Evolutionary conservation across 2,329 filamentous ascomycete genomes (phyloP), one percentile per base, ranked within the genome.

Genomic region (Arthrobotrys iridis): DNA sequence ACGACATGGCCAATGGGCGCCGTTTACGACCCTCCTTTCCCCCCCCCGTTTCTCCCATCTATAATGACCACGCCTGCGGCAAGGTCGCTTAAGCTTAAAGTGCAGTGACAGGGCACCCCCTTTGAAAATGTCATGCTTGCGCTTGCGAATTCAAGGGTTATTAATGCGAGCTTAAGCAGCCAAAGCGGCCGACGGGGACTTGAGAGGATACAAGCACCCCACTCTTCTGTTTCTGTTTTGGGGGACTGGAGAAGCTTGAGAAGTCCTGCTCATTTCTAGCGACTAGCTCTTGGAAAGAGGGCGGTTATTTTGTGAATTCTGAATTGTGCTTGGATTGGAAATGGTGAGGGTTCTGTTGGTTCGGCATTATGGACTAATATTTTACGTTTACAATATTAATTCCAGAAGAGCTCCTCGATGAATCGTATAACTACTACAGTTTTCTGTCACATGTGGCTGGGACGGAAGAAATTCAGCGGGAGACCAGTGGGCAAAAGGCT

Each of bases 41-140:
- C n/a, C n/a, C n/a, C n/a, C n/a, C n/a, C n/a, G n/a, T n/a, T n/a
- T n/a, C n/a, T n/a, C n/a, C n/a, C n/a, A n/a, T n/a, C n/a, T n/a
- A n/a, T n/a, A n/a, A n/a, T n/a, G n/a, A n/a, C n/a, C n/a, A 55
- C 60, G 26, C 43, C 68, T 74, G 70, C 70, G 70, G 70, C 62
- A 74, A 67, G 59, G 68, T 74, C 70, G 70, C 70, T 74, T 74
- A 74, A 66, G 52, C 62, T 62, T 66, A 60, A 66, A 62, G 33
- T 60, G 58, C 70, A 60, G 45, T 60, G 70, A 55, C 45, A 33
- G 46, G 18, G 52, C 22, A 11, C 15, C 18, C 13, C 18, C 28
- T 26, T 45, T n/a, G n/a, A n/a, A n/a, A n/a, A n/a, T n/a, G n/a
- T n/a, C 55, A 37, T 26, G 55, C 26, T 43, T 41, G 11, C n/a